Base-by-base conservation (phyloP, 495 filamentous ascomycete genomes). In the Penicillium steckii region DNA sequence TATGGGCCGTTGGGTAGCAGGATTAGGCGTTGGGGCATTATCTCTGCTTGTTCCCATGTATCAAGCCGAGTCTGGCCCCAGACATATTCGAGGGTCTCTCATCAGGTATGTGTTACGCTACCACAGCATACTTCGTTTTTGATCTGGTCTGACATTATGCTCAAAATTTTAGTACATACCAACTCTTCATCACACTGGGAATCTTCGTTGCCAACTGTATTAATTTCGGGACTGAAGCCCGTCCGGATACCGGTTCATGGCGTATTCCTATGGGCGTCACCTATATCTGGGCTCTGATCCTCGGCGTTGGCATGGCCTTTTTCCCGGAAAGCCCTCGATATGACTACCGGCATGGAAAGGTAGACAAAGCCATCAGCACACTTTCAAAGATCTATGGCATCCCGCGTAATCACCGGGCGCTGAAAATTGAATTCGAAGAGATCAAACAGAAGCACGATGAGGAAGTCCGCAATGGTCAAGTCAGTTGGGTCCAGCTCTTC, bases 171-270 rank as follows among this genome's bases (percentile, higher is more conserved):
- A 69, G 70, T 50, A 70, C 70, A 60, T 94, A 95, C 68, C 90
- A 94, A 69, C 76, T 94, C 2, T 91, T 94, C 73, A 88, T 95
- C 69, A 93, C 90, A 0, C 71, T 91, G 32, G 90, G 90, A 25
- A 94, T 93, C 60, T 89, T 90, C 66, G 75, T 84, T 4, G 86
- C 88, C 44, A 82, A 90, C 60, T 85, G 85, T 69, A 82, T 93
- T 71, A 90, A 94, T 60, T 93, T 77, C 54, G 89, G 88, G 24
- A 91, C 89, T 4, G 76, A 84, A 46, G 57, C 55, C 4, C 52
- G 52, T 5, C 22, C 38, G 0, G 49, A 61, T 42, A 72, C 80
- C 18, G 74, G 70, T 8, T 83, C 85, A 18, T 94, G 90, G 87
- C 76, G 87, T 23, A 88, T 95, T 41, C 81, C 89, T n/a, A 88